phyloP scores from a whole-genome alignment of 2,329 filamentous ascomycete species.

The Aspergillus sp. region DNA sequence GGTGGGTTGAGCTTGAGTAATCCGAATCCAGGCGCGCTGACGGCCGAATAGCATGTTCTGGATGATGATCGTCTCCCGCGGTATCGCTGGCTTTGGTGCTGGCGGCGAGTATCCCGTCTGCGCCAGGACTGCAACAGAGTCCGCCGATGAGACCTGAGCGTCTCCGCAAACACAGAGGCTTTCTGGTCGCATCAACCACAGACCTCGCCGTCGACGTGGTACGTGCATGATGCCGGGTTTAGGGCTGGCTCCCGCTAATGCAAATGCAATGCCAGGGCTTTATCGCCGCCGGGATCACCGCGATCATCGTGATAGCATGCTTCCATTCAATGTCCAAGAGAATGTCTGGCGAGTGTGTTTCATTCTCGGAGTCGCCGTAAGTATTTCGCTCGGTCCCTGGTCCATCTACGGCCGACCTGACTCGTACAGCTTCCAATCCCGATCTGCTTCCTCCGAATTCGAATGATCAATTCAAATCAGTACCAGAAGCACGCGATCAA shows the following conservation, averaged over 20 bases:
- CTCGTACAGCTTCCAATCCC: constrained; percentile 33
- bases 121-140: constrained; percentile 16
- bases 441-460: constrained; percentile 45
- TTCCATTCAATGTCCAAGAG: too few species aligned
- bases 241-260: too few species aligned
- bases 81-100: constrained; percentile 28
- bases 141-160: constrained; percentile 15
- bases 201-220: constrained; percentile 18
- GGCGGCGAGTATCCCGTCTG: constrained; percentile 31
- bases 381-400: too few species aligned
- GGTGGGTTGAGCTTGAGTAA: constrained; percentile 11
- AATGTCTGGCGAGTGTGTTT: constrained; percentile 28
- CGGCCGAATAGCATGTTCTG: constrained; percentile 33
- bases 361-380: too few species aligned
- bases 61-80: constrained; percentile 38
- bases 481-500: constrained; percentile 41
- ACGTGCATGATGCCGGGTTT: too few species aligned
- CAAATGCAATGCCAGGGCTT: constrained; percentile 12
- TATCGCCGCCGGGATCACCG: constrained; percentile 14
- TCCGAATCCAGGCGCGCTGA: too few species aligned
- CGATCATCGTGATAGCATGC: constrained; percentile 17
- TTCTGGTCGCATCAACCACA: constrained; percentile 17
- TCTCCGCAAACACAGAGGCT: constrained; percentile 15
- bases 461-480: constrained; percentile 44
- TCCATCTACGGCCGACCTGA: too few species aligned